Evolutionary conservation across 2,329 filamentous ascomycete genomes (phyloP).

Genomic region (Colletotrichum sublineola): DNA sequence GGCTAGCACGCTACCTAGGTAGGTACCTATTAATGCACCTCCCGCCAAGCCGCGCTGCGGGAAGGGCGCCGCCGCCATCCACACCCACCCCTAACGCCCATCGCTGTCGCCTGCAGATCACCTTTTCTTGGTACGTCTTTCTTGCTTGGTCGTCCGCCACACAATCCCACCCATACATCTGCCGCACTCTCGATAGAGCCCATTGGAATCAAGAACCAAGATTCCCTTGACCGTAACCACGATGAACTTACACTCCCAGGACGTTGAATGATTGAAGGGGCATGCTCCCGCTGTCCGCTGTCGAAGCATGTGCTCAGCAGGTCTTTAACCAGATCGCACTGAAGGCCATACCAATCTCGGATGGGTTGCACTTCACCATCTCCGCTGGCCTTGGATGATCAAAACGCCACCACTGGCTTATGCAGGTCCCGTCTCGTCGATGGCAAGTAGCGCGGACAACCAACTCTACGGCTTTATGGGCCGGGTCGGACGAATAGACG

Average conservation of each 20-base stretch:
- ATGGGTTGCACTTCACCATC: background rate
- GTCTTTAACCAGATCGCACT: background rate
- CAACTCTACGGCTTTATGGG: background rate
- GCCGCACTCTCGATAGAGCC: background rate
- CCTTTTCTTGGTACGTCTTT: background rate
- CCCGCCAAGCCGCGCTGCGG: background rate
- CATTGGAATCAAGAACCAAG: background rate
- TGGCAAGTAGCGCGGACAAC: background rate
- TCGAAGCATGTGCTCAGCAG: background rate
- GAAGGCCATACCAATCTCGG: background rate
- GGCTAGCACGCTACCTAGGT: too few species aligned
- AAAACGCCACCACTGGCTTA: background rate
- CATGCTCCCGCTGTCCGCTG: background rate
- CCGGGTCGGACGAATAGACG: background rate
- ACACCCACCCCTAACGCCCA: background rate
- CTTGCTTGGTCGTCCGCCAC: background rate
- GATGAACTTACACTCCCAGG: background rate
- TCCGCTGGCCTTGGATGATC: too few species aligned
- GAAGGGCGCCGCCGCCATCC: slow-evolving; percentile 1
- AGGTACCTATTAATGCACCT: background rate
- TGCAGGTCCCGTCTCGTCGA: background rate
- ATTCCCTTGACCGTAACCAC: background rate
- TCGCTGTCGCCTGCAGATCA: background rate
- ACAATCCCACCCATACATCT: background rate
- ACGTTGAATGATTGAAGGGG: too few species aligned